These are phyloP conservation scores for Vicia sativa DNA, from an alignment of 306 rosid genomes.

Conservation along the genomic window DNA sequence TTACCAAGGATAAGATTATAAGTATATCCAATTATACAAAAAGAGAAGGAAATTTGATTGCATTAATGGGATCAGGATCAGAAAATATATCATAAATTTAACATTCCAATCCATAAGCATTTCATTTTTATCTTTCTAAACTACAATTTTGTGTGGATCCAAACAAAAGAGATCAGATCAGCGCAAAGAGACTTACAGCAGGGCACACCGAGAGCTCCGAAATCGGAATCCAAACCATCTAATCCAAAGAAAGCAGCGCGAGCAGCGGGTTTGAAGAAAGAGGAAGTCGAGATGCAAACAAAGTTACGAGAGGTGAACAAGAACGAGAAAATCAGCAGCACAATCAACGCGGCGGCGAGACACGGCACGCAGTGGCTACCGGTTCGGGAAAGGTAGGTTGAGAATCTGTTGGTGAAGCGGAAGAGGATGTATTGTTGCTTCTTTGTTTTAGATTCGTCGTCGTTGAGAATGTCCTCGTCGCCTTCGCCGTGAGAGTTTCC, in stretches of 20 bases:
- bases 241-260: slow-evolving; percentile 69
- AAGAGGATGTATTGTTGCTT: slow-evolving; percentile 53
- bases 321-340: slow-evolving; percentile 49
- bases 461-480: slow-evolving; percentile 12
- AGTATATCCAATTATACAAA: slow-evolving; percentile 40
- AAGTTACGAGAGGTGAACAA: slow-evolving; percentile 64
- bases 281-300: slow-evolving; percentile 65
- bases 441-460: slow-evolving; percentile 14
- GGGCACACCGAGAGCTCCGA: slow-evolving; percentile 95
- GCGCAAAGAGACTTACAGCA: slow-evolving; percentile 74
- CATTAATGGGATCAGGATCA: slow-evolving; percentile 18
- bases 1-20: slow-evolving; percentile 80
- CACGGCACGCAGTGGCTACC: slow-evolving; percentile 49
- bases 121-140: slow-evolving; percentile 2
- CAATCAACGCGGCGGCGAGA: slow-evolving; percentile 23
- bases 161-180: slow-evolving; percentile 30
- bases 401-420: slow-evolving; percentile 49
- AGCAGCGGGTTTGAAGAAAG: slow-evolving; percentile 50
- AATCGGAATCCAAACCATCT: slow-evolving; percentile 85
- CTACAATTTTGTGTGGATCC: slow-evolving; percentile 14
- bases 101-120: slow-evolving; percentile 5
- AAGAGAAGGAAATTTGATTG: slow-evolving; percentile 5
- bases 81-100: slow-evolving; percentile 11
- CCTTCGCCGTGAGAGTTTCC: slow-evolving; percentile 42
- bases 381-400: slow-evolving; percentile 57